Evolutionary conservation across 2,329 filamentous ascomycete genomes (phyloP).

Genomic region (Botrytis cinerea): DNA sequence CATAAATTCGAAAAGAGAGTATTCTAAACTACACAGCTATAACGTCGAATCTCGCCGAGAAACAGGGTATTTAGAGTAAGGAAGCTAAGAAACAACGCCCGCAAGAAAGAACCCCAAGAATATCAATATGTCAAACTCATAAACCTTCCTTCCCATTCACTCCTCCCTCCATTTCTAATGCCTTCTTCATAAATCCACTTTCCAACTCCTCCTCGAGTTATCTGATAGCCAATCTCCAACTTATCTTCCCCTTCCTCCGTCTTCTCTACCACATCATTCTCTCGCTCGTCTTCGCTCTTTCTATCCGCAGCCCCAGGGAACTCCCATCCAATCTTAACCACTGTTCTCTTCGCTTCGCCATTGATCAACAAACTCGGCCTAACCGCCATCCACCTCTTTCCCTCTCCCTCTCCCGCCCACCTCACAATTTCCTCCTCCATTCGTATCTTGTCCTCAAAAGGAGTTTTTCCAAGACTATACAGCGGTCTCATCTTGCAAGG

Average conservation of each 20-base stretch:
- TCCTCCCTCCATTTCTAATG: conserved; percentile 2
- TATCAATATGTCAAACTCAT: conserved; percentile 9
- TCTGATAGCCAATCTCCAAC: not conserved
- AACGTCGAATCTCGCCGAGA: not conserved
- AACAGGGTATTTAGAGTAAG: too few species aligned
- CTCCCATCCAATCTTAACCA: conserved; percentile 2
- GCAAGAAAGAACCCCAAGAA: not conserved
- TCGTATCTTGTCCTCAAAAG: not conserved
- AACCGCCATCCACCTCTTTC: conserved; percentile 2
- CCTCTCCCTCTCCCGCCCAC: not conserved
- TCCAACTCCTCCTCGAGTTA: not conserved
- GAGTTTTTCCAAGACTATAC: not conserved
- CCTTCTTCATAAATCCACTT: conserved; percentile 1
- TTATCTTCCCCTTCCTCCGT: not conserved
- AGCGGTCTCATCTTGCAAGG: not conserved
- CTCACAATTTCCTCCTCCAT: conserved; percentile 8
- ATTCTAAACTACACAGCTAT: not conserved
- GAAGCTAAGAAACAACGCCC: not conserved
- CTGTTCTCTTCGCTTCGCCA: not conserved
- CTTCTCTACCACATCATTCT: not conserved
- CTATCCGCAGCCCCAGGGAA: not conserved
- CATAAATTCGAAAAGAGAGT: not conserved
- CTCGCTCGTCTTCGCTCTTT: not conserved
- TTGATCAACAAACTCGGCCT: conserved; percentile 1
- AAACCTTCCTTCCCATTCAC: not conserved